Conservation (phyloP, 768 basidiomycete species). For the Tylopilus cervinicoccineus region DNA sequence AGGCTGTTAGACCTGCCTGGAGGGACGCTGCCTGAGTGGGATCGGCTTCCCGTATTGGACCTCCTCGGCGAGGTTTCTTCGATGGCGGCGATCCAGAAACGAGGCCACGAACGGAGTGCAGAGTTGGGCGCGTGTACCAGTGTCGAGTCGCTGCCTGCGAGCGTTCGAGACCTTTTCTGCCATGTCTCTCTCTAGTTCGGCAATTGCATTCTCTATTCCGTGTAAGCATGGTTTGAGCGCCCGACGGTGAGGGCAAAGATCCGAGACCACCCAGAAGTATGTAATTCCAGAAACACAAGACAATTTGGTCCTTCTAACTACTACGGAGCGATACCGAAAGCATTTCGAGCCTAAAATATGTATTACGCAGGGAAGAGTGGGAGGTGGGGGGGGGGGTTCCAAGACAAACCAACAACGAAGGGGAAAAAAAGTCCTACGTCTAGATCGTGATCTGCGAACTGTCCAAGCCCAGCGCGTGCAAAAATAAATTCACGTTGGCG, state of each 20-base stretch:
- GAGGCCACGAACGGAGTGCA: slow-evolving; percentile 32
- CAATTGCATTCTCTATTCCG: background rate
- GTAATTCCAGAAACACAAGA: slow-evolving; percentile 17
- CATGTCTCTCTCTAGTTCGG: slow-evolving; percentile 8
- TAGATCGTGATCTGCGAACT: slow-evolving; percentile 65
- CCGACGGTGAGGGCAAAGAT: background rate
- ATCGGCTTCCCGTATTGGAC: slow-evolving; percentile 64
- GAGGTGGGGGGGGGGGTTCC: too few relatives aligned
- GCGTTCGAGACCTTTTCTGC: slow-evolving; percentile 26
- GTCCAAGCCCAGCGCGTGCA: slow-evolving; percentile 73
- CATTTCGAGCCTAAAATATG: slow-evolving; percentile 5
- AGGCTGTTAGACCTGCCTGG: slow-evolving; percentile 58
- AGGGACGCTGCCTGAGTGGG: slow-evolving; percentile 47
- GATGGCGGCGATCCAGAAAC: slow-evolving; percentile 32
- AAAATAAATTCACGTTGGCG: slow-evolving; percentile 89
- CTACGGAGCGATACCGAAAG: slow-evolving; percentile 5
- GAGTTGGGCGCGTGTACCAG: slow-evolving; percentile 33
- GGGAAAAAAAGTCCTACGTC: background rate
- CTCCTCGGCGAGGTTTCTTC: slow-evolving; percentile 48
- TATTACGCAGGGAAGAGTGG: background rate
- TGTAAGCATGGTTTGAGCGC: too few relatives aligned
- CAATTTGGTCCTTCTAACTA: slow-evolving; percentile 19
- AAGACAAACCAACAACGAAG: background rate
- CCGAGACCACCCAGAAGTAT: slow-evolving; percentile 5
- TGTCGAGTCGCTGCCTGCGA: slow-evolving; percentile 14